Base-by-base conservation (phyloP, 495 filamentous ascomycete species). In the Apiosordaria backusii region DNA sequence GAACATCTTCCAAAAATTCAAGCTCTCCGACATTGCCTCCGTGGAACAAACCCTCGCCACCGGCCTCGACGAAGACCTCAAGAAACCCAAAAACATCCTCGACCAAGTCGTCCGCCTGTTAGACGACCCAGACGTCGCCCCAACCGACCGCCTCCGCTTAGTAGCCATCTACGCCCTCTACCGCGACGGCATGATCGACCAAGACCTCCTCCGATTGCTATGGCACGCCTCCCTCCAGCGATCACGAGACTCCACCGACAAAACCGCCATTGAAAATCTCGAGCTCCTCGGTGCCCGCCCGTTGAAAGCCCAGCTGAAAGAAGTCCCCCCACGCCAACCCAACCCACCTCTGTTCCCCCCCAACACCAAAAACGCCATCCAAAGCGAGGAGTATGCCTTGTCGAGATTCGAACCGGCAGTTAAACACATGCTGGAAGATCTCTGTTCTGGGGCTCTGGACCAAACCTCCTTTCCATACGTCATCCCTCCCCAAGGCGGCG, bases 11-110 rank as follows among this genome's bases (percentile, higher is more conserved):
- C 87, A 96, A 71, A 79, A 86, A 21, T 85, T 87, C 68, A 97
- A 97, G 71, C 83, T 99, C 4, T 82, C 88, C 53, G 96, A 98
- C 71, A 82, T 97, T 65, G 94, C 92, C 57, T 89, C 90, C 2
- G 84, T 92, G 3, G 94, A 99, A 73, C 79, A 94, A 80, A 89
- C 86, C 29, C 81, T 98, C 65, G 90, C 94, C 24, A 98, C 96
- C 3, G 95, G 96, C 15, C 82, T 96, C 1, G 95, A 98, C 71
- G 95, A 98, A 72, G 93, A 97, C 70, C 90, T 88, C 72, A 90
- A 90, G 67, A 95, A 93, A 74, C 91, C 93, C 50, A 97, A 97
- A 78, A 90, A 93, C 68, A 72, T 97, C 29, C 86, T 92, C 29
- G 90, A 95, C 62, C 87, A 94, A 65, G 83, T 98, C 26, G 90